Base-by-base conservation (phyloP, 352 stramenopile genomes). In the Pythium folliculosum region DNA sequence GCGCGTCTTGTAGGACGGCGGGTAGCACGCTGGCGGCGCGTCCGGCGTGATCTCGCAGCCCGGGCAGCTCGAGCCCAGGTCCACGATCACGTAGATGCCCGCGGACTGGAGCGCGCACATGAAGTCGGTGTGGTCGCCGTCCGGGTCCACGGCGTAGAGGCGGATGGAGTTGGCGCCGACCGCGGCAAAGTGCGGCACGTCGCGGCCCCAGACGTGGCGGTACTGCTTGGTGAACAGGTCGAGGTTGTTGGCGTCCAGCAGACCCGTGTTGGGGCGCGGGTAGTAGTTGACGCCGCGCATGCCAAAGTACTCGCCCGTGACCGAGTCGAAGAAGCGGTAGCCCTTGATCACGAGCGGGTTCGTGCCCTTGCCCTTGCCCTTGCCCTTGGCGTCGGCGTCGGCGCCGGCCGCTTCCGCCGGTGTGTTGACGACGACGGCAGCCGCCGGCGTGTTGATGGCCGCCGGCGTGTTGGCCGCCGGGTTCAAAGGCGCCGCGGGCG, bases 281-380 rank as follows among this genome's bases (percentile, higher is more conserved):
- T 95, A 95, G 73, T 96, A 96, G 63, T 92, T 88, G 66, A 95
- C 78, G 30, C 89, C 89, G 51, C 80, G 77, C 37, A 91, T 75
- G 14, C 77, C 75, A 70, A 96, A 90, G 63, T 91, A 87, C 50
- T 91, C 69, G 49, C 76, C 77, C 9, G 82, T 90, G 51, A 80
- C 63, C 21, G 70, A 81, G 71, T 96, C 81, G 64, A 92, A 96
- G 66, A 94, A 92, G 30, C 78, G 80, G 62, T 88, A 87, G 63
- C 84, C 84, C 58, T 94, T 90, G 69, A 92, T 77, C 51, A 87
- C 69, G 25, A 84, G 47, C 10, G 75, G 73, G 37, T 81, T 78
- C 2, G 72, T 78, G 59, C 61, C 61, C 45, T 59, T 54, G 55
- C 27, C 22, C 23, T n/a, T 12, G 52, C n/a, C 43, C 17, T 27